Evolutionary conservation across 345 rosid genomes (phyloP).

Genomic region (Ceriops zippeliana): DNA sequence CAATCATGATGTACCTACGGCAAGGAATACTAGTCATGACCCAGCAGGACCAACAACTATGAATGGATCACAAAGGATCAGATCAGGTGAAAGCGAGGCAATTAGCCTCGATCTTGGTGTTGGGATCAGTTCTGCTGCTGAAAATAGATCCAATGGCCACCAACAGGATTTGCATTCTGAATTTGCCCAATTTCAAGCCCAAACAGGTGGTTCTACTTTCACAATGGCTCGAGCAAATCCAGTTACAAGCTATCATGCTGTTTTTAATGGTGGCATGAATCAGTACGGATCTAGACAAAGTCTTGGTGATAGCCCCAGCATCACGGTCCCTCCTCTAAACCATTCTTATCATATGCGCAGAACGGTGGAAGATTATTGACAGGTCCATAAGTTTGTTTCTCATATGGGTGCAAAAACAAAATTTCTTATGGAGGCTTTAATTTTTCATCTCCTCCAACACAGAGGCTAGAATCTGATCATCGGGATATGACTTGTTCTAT

Average conservation of each 20-base stretch:
- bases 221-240: slow-evolving; percentile 50
- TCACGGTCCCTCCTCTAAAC: slow-evolving; percentile 46
- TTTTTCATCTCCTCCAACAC: neutral
- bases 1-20: slow-evolving; percentile 86
- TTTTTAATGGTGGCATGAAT: slow-evolving; percentile 47
- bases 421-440: slow-evolving; percentile 5
- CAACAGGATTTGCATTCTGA: slow-evolving; percentile 37
- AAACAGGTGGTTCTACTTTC: slow-evolving; percentile 42
- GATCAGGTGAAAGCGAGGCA: slow-evolving; percentile 52
- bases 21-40: slow-evolving; percentile 63
- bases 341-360: slow-evolving; percentile 65
- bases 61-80: slow-evolving; percentile 45
- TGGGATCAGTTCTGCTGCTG: slow-evolving; percentile 57
- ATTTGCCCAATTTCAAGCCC: slow-evolving; percentile 35
- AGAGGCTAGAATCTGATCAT: slow-evolving; percentile 18
- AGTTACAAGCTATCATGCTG: slow-evolving; percentile 48
- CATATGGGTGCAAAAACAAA: slow-evolving; percentile 16
- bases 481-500: slow-evolving; percentile 18
- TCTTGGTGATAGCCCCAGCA: slow-evolving; percentile 39
- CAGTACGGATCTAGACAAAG: slow-evolving; percentile 55
- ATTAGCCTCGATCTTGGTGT: slow-evolving; percentile 96
- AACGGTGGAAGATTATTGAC: slow-evolving; percentile 69
- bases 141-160: slow-evolving; percentile 46
- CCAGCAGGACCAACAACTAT: slow-evolving; percentile 44
- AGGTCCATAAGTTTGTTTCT: slow-evolving; percentile 51